Evolutionary conservation across 2,329 filamentous ascomycete species (phyloP), one percentile per base, ranked within the genome.

Genomic region (Metarhizium rileyi): DNA sequence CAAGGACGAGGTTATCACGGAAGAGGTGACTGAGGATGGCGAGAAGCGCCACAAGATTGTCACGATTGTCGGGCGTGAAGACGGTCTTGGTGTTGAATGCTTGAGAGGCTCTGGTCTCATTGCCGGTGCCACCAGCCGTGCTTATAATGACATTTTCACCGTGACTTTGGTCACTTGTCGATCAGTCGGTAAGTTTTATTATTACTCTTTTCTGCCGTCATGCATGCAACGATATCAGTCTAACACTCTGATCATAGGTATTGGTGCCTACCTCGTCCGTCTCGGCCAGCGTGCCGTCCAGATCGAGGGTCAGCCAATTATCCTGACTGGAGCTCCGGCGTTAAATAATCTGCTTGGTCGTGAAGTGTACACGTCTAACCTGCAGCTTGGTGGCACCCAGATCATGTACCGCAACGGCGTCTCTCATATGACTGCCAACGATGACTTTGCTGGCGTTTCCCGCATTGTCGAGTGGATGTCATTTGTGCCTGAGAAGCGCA

Each of bases 391-490:
- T 83, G 93, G 93, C 61, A 98, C 93, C n/a, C 93, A 98, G 72
- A 98, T 98, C 79, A 98, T 98, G 93, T 97, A 98, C 82, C 90
- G 88, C 74, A 98, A 98, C 68, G 93, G 93, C 81, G 93, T 98
- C 40, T 97, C 93, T 22, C 93, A 98, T 76, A 91, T 97, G 87
- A 96, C 91, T 58, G 93, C 93, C 62, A 87, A 86, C 59, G 91
- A 98, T 63, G 93, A 98, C 73, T 97, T 98, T 61, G 90, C 91
- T 63, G 93, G 93, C 80, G 87, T 98, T 22, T 90, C 87, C 62
- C 94, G 94, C 78, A 97, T 98, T 65, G 89, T 97, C 46, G 86
- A 95, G 67, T 98, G 93, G 93, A 82, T 98, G 78, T 93, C 91
- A 2, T 98, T 90, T 63, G 87, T 98, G 27, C 93, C 93, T 25